phyloP scores from a whole-genome alignment of 768 basidiomycete species.

The Boletus eberwhitei region DNA sequence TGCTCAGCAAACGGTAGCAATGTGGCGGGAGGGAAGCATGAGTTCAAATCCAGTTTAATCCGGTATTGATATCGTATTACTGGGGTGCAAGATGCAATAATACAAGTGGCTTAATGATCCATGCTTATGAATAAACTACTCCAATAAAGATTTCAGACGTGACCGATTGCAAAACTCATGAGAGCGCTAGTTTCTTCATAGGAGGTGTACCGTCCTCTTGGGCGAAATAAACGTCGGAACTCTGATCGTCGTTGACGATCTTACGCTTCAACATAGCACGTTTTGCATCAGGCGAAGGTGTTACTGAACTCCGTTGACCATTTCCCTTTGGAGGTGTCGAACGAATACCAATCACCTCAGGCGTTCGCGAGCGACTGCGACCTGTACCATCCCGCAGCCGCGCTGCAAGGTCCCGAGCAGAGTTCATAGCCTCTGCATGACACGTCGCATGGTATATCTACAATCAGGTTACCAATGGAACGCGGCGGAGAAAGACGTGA shows the following conservation, averaged over 20 bases:
- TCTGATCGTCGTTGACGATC: slow-evolving; percentile 50
- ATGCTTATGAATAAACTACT: slow-evolving; percentile 32
- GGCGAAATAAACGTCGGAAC: slow-evolving; percentile 30
- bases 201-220: slow-evolving; percentile 55
- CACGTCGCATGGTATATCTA: slow-evolving; percentile 96
- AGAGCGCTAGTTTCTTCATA: slow-evolving; percentile 61
- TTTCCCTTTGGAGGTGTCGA: slow-evolving; percentile 37
- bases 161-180: slow-evolving; percentile 18
- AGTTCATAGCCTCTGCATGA: slow-evolving; percentile 73
- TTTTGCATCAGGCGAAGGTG: slow-evolving; percentile 53
- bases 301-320: slow-evolving; percentile 37
- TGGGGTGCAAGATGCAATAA: slow-evolving; percentile 16
- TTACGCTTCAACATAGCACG: slow-evolving; percentile 71
- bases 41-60: too few relatives aligned
- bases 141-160: slow-evolving; percentile 28
- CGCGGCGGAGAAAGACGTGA: not conserved
- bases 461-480: slow-evolving; percentile 1
- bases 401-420: slow-evolving; percentile 62
- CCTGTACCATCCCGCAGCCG: slow-evolving; percentile 60
- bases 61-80: slow-evolving; percentile 14
- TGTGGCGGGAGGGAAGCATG: too few relatives aligned
- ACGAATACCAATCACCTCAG: slow-evolving; percentile 47
- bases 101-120: slow-evolving; percentile 25
- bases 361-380: slow-evolving; percentile 74
- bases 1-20: not conserved